Evolutionary conservation across 306 rosid species (phyloP).

Genomic region (Prunus persica): DNA sequence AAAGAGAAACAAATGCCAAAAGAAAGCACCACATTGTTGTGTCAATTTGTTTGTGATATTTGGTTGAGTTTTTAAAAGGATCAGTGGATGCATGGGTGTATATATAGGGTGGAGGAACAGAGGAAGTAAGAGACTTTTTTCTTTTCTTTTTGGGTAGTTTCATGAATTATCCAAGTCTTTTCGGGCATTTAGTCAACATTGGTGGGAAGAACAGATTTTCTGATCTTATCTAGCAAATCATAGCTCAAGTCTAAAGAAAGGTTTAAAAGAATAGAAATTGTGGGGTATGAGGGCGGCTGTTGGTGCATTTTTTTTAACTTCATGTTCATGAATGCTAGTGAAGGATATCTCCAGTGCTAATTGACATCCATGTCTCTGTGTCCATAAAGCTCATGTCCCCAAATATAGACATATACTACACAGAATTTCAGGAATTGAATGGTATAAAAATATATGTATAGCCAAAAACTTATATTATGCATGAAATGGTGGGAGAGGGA

Average conservation of each 20-base stretch:
- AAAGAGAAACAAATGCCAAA: not conserved
- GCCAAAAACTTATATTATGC: too few relatives aligned
- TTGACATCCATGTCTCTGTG: not conserved
- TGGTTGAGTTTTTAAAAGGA: not conserved
- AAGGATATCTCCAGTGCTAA: too few relatives aligned
- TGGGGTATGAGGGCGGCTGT: not conserved
- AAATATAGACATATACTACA: not conserved
- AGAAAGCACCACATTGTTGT: constrained; percentile 3
- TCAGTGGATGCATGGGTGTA: not conserved
- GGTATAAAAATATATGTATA: too few relatives aligned
- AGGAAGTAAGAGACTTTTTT: too few relatives aligned
- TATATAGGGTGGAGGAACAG: constrained; percentile 2
- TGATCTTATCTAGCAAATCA: not conserved
- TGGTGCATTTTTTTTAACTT: not conserved
- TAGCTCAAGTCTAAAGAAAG: too few relatives aligned
- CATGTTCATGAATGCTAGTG: not conserved
- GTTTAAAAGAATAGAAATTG: too few relatives aligned
- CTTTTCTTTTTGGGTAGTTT: too few relatives aligned
- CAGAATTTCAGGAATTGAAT: not conserved
- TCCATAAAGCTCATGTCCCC: not conserved
- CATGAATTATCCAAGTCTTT: too few relatives aligned
- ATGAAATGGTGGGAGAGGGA: too few relatives aligned
- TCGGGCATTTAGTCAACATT: not conserved
- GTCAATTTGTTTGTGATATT: not conserved
- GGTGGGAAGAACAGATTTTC: not conserved